Evolutionary conservation across 2,329 filamentous ascomycete species (phyloP).

Genomic region (Clarireedia sp.): DNA sequence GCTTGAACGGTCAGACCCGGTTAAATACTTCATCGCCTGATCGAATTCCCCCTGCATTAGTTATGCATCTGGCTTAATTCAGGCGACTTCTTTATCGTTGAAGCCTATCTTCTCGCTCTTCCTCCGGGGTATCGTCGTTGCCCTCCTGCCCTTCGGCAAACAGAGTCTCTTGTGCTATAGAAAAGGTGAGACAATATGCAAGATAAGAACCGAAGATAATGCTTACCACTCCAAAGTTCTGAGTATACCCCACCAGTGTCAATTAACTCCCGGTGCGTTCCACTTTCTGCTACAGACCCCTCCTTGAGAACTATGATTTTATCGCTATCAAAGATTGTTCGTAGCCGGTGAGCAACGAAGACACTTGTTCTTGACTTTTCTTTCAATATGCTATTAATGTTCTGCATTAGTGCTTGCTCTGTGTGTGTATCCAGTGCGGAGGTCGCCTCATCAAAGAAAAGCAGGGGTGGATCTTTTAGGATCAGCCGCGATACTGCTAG

Average conservation of each 20-base stretch:
- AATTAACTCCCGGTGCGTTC: constrained; percentile 78
- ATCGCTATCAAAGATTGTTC: constrained; percentile 91
- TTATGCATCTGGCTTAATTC: not conserved
- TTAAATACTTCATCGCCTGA: not conserved
- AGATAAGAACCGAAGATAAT: not conserved
- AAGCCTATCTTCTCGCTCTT: constrained; percentile 2
- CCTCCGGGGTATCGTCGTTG: constrained; percentile 20
- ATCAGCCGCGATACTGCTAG: constrained; percentile 76
- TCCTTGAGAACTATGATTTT: constrained; percentile 84
- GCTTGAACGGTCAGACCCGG: not conserved
- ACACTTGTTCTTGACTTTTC: constrained; percentile 87
- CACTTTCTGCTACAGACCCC: constrained; percentile 78
- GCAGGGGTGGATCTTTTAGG: constrained; percentile 78
- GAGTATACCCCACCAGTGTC: constrained; percentile 74
- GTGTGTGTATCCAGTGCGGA: constrained; percentile 90
- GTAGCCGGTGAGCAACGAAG: constrained; percentile 85
- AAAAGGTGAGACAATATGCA: constrained; percentile 12
- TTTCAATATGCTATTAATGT: constrained; percentile 86
- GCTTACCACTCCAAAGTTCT: constrained; percentile 80
- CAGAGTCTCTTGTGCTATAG: constrained; percentile 53
- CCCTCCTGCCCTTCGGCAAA: constrained; percentile 38
- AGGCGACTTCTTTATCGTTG: not conserved
- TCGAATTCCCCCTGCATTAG: not conserved
- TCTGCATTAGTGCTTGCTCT: constrained; percentile 79
- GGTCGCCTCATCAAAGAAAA: constrained; percentile 95